Base-by-base conservation (phyloP, 805 yeast genomes). In the Vanderwaltozyma verrucispora region DNA sequence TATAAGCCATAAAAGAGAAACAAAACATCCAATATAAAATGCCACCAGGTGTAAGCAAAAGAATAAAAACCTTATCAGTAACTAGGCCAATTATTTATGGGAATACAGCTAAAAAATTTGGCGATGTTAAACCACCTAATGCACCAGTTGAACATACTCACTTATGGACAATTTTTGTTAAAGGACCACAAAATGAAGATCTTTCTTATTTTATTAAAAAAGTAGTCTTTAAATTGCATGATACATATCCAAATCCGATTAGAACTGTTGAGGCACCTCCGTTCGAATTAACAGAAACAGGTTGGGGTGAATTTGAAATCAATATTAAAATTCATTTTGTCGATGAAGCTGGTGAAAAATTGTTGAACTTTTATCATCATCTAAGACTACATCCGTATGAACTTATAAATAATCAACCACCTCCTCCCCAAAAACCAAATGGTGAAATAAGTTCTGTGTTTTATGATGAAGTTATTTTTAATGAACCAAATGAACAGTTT, bases 261-360 rank as follows among this genome's bases (percentile, higher is more conserved):
- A 67, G 99, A 38, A 72, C 92, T 1, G 69, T 89, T 13, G 97
- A 92, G 44, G 56, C 67, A 23, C 96, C 97, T 2, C 98, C 98
- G 0, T 92, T 81, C 51, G 94, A 87, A 57, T 86, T 92, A 21
- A 82, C 95, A 2, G 99, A 92, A 54, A 84, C 97, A 0, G 99
- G 99, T 0, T 92, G 99, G 99, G 99, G 99, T 47, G 99, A 92
- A 59, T 92, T 92, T 60, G 99, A 92, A 53, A 81, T 92, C 43
- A 75, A 83, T 27, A 78, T 92, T 38, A 84, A 88, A 54, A 74
- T 92, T 14, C 88, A 79, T 57, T 92, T 92, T 59, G 79, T 77
- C 28, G 71, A 79, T n/a, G 94, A 84, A 23, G 80, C 94, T 13
- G 80, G 78, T 48, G 98, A 92, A 54, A 92, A 92, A 64, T 79